Evolutionary conservation across 176 grass and related monocot genomes (phyloP).

Genomic region (Paspalum vaginatum): DNA sequence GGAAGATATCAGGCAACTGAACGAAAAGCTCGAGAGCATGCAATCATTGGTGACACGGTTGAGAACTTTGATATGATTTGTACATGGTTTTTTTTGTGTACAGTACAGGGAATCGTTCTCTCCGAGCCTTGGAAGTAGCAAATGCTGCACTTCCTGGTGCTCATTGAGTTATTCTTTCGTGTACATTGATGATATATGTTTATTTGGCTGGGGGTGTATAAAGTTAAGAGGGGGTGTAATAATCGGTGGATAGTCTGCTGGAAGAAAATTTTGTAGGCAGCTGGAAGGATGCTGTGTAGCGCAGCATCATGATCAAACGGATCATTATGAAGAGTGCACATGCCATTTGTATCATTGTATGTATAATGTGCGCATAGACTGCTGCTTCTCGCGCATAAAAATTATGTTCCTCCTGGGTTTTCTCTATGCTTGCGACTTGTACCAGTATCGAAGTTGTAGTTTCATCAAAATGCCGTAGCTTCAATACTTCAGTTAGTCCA

Average conservation of each 20-base stretch:
- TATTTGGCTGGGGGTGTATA: conserved; percentile 41
- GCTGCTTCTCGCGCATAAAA: no score
- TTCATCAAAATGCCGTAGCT: no score
- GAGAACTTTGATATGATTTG: conserved; percentile 61
- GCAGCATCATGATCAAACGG: conserved; percentile 22
- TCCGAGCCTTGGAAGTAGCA: conserved; percentile 38
- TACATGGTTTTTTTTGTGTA: conserved; percentile 33
- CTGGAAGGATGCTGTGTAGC: conserved; percentile 34
- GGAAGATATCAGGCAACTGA: conserved; percentile 58
- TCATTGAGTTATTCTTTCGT: conserved; percentile 50
- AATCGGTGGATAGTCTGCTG: conserved; percentile 13
- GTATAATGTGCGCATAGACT: background rate
- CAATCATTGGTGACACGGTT: conserved; percentile 72
- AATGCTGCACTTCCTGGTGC: conserved; percentile 41
- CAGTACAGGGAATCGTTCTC: conserved; percentile 39
- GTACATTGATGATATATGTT: conserved; percentile 51
- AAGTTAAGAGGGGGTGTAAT: conserved; percentile 21
- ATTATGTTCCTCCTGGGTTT: no score
- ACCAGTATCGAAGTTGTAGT: no score
- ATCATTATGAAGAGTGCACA: background rate
- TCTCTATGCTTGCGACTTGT: no score
- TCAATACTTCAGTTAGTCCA: no score
- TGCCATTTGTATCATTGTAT: conserved; percentile 19
- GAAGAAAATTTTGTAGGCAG: conserved; percentile 47
- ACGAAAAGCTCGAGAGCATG: conserved; percentile 81